Evolutionary conservation across 768 basidiomycete genomes (phyloP).

Genomic region (Steccherinum ochraceum): DNA sequence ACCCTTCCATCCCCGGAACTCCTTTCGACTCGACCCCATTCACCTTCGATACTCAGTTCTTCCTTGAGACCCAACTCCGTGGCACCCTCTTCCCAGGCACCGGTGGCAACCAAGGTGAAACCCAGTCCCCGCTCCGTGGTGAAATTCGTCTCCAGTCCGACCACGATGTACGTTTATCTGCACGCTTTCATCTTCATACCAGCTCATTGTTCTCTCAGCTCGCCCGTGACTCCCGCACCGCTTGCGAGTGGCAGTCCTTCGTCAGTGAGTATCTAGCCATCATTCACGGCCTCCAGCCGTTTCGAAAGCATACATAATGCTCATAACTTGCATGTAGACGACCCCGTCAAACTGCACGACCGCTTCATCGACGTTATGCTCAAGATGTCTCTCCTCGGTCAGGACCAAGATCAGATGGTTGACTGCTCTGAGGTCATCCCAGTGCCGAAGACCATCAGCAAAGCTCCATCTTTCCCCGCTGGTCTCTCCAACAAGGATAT

Average conservation of each 20-base stretch:
- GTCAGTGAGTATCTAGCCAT: conserved; percentile 25
- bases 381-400: conserved; percentile 17
- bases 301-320: conserved; percentile 13
- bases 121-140: conserved; percentile 12
- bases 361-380: conserved; percentile 13
- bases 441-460: conserved; percentile 4
- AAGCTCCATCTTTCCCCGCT: conserved; percentile 8
- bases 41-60: conserved; percentile 23
- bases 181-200: too few species aligned
- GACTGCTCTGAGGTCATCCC: conserved; percentile 21
- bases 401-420: conserved; percentile 8
- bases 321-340: conserved; percentile 4
- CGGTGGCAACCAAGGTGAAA: conserved; percentile 14
- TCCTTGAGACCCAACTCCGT: conserved; percentile 36
- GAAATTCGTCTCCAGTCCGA: conserved; percentile 22
- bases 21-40: conserved; percentile 26
- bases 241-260: conserved; percentile 42
- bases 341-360: conserved; percentile 16
- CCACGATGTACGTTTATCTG: too few species aligned
- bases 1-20: conserved; percentile 24
- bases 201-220: too few species aligned
- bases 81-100: conserved; percentile 18
- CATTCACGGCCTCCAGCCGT: conserved; percentile 26
- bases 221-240: conserved; percentile 34
- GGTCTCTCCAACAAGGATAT: conserved; percentile 20